Base-by-base conservation (phyloP, 2,329 filamentous ascomycete species). In the Aspergillus ochraceus region DNA sequence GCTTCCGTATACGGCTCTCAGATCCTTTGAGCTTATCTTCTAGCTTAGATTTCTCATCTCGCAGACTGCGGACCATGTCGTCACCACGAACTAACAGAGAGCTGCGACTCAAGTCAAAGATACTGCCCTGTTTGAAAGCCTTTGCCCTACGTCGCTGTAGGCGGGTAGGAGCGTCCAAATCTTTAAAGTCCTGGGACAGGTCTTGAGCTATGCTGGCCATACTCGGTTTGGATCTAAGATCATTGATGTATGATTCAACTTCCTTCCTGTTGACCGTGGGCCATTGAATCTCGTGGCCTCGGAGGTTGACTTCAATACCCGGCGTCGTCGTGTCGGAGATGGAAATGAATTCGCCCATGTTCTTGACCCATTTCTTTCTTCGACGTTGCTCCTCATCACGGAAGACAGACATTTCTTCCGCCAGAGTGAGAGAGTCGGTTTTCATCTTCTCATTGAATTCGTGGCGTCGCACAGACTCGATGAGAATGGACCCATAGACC, bases 401-500 rank as follows among this genome's bases (percentile, higher is more conserved):
- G 64, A 96, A 94, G 0, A 91, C 81, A 1, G 92, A 91, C 84
- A 98, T 91, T 71, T 98, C 94, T 73, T 98, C 96, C 26, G 92
- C 92, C 26, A 99, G 79, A 0, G 90, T 91, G 2, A 90, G 88
- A 0, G 94, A 95, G 69, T 98, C 95, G 2, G 86, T 84, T 71
- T 90, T 91, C 74, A 98, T 89, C 76, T 96, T 97, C 55, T 96
- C 91, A 12, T 86, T 87, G 93, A 95, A 99, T 76, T 97, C 93
- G 36, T 88, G 88, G 22, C 95, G 88, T 59, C 91, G 86, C 46
- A 97, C 86, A 17, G 92, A 90, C 76, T 99, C 95, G 3, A 91
- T 86, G 20, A 96, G 80, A 60, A 97, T 90, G 2, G 92, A 93
- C 0, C 93, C 93, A 73, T 98, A 99, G 68, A 96, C 88, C 58